Evolutionary conservation across 139 green algal species (phyloP).

Genomic region (Diplosphaera chodatii): DNA sequence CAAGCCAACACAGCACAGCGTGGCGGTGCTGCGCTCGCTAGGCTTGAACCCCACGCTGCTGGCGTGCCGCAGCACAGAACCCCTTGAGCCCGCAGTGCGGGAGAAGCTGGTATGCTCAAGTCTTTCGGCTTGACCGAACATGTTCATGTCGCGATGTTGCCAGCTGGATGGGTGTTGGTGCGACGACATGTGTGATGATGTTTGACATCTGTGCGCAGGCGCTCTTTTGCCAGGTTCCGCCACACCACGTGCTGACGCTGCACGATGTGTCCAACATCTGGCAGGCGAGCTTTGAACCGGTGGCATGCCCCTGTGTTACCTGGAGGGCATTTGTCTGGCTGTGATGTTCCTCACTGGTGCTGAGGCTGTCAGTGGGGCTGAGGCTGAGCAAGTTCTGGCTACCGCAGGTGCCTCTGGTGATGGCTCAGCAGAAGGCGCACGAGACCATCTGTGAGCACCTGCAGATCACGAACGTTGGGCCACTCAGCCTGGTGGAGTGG

Average conservation of each 20-base stretch:
- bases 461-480: constrained; percentile 35
- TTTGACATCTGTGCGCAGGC: too few relatives aligned
- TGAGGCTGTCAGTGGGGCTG: too few relatives aligned
- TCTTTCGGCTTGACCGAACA: too few relatives aligned
- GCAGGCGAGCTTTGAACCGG: too few relatives aligned
- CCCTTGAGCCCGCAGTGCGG: constrained; percentile 68
- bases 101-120: constrained; percentile 94
- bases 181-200: too few relatives aligned
- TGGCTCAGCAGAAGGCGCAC: constrained; percentile 73
- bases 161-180: too few relatives aligned
- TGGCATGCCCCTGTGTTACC: too few relatives aligned
- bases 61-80: constrained; percentile 73
- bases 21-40: constrained; percentile 83
- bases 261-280: constrained; percentile 98
- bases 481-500: constrained; percentile 53
- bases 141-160: too few relatives aligned
- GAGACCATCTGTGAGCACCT: constrained; percentile 67
- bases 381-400: too few relatives aligned
- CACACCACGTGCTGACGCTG: constrained; percentile 83
- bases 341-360: too few relatives aligned
- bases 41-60: constrained; percentile 88
- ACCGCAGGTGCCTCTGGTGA: constrained; percentile 74
- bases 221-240: constrained; percentile 91
- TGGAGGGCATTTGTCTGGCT: too few relatives aligned
- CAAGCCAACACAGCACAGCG: constrained; percentile 98